Conservation (phyloP, 768 basidiomycete genomes). For the Tulasnella calospora region DNA sequence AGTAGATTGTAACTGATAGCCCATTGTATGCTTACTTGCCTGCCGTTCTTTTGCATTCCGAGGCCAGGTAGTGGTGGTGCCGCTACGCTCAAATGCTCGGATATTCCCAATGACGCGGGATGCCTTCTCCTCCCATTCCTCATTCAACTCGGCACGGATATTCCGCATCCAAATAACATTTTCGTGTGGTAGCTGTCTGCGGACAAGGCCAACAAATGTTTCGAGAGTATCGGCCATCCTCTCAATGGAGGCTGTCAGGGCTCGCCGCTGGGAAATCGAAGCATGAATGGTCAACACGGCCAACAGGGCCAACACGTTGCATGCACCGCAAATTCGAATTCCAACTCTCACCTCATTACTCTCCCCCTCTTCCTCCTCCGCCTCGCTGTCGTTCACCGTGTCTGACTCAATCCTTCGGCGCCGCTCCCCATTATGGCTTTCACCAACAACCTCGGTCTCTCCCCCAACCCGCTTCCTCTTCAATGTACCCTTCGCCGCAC, state of each 20-base stretch:
- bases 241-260: too few relatives aligned
- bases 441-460: not conserved
- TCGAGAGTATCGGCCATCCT: too few relatives aligned
- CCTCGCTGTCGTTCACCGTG: too few relatives aligned
- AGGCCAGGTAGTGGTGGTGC: not conserved
- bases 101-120: not conserved
- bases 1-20: not conserved
- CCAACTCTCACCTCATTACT: too few relatives aligned
- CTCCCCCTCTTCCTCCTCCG: too few relatives aligned
- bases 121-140: not conserved
- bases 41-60: not conserved
- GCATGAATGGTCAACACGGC: too few relatives aligned
- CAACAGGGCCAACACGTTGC: too few relatives aligned
- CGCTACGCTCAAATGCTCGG: not conserved
- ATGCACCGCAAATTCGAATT: too few relatives aligned
- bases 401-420: not conserved
- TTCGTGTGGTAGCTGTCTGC: too few relatives aligned
- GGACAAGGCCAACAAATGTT: too few relatives aligned
- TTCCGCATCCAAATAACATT: not conserved
- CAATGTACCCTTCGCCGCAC: not conserved
- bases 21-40: not conserved
- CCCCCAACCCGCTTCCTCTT: not conserved
- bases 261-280: too few relatives aligned
- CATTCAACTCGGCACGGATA: not conserved
- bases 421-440: too few relatives aligned